Evolutionary conservation across 768 basidiomycete genomes (phyloP).

Genomic region (Lactarius akahatsu): DNA sequence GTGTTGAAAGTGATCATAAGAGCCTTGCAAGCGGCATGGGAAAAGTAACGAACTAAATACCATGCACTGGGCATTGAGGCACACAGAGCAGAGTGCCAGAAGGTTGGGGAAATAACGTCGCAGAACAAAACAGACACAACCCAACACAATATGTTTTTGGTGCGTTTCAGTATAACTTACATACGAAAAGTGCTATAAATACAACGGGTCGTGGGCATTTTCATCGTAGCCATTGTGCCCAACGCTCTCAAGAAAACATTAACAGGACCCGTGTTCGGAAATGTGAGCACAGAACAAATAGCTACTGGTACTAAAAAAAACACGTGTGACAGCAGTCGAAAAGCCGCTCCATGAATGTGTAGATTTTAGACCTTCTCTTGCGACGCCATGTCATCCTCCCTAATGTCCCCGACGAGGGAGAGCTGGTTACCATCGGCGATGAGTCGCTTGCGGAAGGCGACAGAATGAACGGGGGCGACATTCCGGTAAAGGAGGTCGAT

Average conservation of each 20-base stretch:
- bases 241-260: neutral
- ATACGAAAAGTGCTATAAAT: neutral
- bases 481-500: conserved; percentile 77
- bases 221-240: neutral
- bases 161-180: neutral
- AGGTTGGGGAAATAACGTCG: no score
- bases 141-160: neutral
- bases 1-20: no score
- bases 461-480: conserved; percentile 53
- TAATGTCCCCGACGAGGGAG: neutral
- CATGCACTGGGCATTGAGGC: neutral
- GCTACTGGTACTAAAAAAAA: neutral
- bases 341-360: neutral
- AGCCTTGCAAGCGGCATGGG: neutral
- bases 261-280: neutral
- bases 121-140: neutral
- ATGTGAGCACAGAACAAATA: neutral
- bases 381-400: conserved; percentile 1
- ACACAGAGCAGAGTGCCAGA: no score
- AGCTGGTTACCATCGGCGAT: conserved; percentile 14
- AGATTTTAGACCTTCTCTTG: conserved; percentile 19
- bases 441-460: conserved; percentile 35
- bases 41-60: neutral
- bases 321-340: neutral
- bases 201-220: conserved; percentile 9